Base-by-base conservation (phyloP, 805 yeast species). In the Torulaspora gathmanii region DNA sequence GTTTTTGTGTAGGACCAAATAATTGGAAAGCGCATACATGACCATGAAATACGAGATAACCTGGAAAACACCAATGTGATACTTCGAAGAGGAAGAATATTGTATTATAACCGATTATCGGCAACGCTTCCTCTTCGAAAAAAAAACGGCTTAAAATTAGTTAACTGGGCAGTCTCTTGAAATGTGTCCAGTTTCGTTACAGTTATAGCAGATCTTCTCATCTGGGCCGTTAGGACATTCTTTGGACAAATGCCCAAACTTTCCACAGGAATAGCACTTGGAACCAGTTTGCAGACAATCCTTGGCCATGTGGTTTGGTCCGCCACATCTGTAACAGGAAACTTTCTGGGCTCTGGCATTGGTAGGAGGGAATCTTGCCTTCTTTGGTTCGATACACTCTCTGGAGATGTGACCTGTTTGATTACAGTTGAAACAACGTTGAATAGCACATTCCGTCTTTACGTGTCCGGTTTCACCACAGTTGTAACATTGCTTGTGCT, bases 191-290 rank as follows among this genome's bases (percentile, higher is more conserved):
- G 85, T 44, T 51, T 67, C 69, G 62, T 73, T 72, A 61, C 77
- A 73, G 55, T 64, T 66, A 71, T 70, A 73, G 57, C 77, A 73
- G 53, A 64, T 68, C 53, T 67, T 66, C 52, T 77, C 81, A 51
- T 75, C 75, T 40, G 80, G 62, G 47, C 77, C 75, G 40, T 79
- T 69, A 50, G 75, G 68, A 71, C 96, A 88, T 55, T 85, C 95
- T 69, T 80, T 86, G 52, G 93, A 81, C 59, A 87, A 80, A 74
- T 90, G 97, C 46, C 96, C 96, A 52, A 78, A 73, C 69, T 82
- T 80, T 58, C 96, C 96, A 71, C 97, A 89, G 51, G 90, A 85
- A 77, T 87, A 90, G 71, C 97, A 89, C 71, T 86, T 86, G 64
- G 80, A 76, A 54, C 75, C 77, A 46, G 80, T 77, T 56, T 80